Evolutionary conservation across 768 basidiomycete genomes (phyloP), one percentile per base, ranked within the genome.

Genomic region (Mycena alexandri): DNA sequence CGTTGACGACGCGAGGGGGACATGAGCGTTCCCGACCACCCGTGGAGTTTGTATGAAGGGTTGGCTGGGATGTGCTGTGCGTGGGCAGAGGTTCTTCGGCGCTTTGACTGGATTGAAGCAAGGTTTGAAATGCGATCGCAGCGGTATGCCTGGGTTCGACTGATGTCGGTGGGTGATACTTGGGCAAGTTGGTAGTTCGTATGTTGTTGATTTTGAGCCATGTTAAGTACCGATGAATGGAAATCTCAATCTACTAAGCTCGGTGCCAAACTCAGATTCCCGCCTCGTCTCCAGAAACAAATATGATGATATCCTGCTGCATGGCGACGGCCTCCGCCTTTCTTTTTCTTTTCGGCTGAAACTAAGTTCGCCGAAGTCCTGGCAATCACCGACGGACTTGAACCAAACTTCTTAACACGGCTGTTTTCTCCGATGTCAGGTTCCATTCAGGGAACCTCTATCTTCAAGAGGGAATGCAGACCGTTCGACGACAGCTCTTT

Each of bases 41-140:
- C 85, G 12, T 86, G 81, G 80, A 88, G 87, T 71, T 74, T 89
- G 63, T 89, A 86, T 65, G 87, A 87, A 67, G 88, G 88, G n/a
- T 63, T 81, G 58, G 85, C 85, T 19, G 88, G 88, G 25, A 85
- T 87, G 82, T 88, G 87, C 67, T 84, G 84, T 68, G 87, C 86
- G 16, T 89, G 84, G 85, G 81, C 78, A 19, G 85, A 85, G 67
- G 76, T 87, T 8, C 65, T 85, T 16, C 69, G 60, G 46, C 75
- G 78, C 43, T 54, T n/a, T 83, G 72, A 70, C 72, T 11, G 38
- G 38, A 9, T n/a, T 14, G 8, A 70, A 67, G 21, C 62, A 71
- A 47, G 58, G 63, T 34, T 58, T 54, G 33, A 65, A 65, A 29
- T 69, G 59, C 38, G 42, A 63, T n/a, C 67, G 75, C 22, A 76